Evolutionary conservation across 2,329 filamentous ascomycete species (phyloP), one percentile per base, ranked within the genome.

Genomic region (Colletotrichum noveboracense): DNA sequence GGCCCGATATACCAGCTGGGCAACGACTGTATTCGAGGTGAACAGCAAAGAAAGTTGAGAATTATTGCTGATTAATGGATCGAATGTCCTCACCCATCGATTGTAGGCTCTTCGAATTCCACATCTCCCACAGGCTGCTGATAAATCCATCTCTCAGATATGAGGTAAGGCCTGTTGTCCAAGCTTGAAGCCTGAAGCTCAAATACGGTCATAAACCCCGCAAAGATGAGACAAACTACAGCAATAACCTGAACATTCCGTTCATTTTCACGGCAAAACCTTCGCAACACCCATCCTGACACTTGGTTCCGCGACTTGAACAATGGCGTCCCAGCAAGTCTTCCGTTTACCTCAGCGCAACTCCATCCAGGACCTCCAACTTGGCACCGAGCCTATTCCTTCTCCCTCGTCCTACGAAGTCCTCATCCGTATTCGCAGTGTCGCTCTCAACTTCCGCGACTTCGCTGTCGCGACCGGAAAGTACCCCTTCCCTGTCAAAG

Each of bases 391-490:
- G 75, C 76, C 80, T 0, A 74, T 83, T 14, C 81, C 83, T 2
- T 64, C 65, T 4, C 76, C 80, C 13, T 70, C 78, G 9, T 70
- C 75, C 6, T 60, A 80, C 61, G 81, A 84, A 73, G 78, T 84
- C 60, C 79, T 85, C 7, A 76, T 84, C 64, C 80, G 78, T 56
- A 75, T 84, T 7, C 80, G 79, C 14, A 80, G 77, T 71, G 79
- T 84, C 6, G 73, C 82, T 9, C 78, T 85, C 14, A 85, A 85
- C 77, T 83, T 80, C 74, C 81, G 83, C 30, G 84, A 85, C 64
- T 66, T 82, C 18, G 79, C 78, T n/a, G 79, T 85, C 28, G 79
- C 80, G 10, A 81, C 60, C 8, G 69, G 69, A 5, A 77, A 70
- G 12, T 85, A 85, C 69, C 83, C 82, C 3, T 76, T 83, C 14